These are phyloP conservation scores for Buxus sempervirens DNA, from an alignment of 164 flowering plant genomes.

Conservation along the genomic window DNA sequence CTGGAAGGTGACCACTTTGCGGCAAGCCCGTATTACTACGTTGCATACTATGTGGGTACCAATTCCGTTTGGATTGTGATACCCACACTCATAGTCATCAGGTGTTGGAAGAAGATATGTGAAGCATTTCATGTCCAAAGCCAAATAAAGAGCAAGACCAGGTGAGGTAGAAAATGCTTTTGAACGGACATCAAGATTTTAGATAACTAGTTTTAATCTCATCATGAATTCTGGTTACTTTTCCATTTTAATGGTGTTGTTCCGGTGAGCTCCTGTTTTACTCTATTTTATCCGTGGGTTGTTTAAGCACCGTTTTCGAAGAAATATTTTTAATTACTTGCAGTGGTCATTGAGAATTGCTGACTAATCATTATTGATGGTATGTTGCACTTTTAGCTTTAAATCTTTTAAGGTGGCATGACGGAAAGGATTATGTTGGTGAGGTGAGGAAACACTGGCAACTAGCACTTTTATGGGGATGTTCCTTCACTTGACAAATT, in stretches of 20 bases:
- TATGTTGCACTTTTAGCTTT: no score
- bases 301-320: no score
- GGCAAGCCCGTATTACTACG: constrained; percentile 50
- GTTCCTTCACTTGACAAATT: no score
- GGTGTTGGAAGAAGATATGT: constrained; percentile 80
- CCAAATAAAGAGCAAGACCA: constrained; percentile 53
- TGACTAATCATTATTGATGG: no score
- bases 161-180: constrained; percentile 26
- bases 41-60: constrained; percentile 61
- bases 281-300: neutral
- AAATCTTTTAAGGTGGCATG: no score
- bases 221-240: neutral
- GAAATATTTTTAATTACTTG: no score
- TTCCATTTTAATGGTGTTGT: neutral
- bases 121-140: constrained; percentile 36
- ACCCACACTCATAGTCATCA: constrained; percentile 57
- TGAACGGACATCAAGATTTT: neutral
- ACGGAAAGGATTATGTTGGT: no score
- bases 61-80: constrained; percentile 75
- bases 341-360: no score
- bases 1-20: constrained; percentile 90
- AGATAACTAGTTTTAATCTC: neutral
- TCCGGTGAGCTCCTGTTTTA: neutral
- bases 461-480: no score
- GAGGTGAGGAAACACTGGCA: no score